Conservation (phyloP, 176 grass and related monocot genomes). For the Panicum miliaceum region DNA sequence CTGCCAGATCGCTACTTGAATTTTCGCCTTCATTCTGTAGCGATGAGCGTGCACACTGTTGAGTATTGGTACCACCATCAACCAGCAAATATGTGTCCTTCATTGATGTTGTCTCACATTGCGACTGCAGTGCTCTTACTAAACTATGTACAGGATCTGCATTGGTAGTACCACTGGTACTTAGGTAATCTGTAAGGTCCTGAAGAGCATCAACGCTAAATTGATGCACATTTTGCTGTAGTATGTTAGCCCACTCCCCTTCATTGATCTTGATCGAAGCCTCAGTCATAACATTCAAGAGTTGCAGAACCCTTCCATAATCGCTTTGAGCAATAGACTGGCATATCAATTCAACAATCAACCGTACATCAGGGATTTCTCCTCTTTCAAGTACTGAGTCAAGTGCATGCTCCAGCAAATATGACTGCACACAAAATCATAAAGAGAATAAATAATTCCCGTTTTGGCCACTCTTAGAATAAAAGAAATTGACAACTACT, state of each 20-base stretch:
- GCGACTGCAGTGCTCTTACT: conserved; percentile 42
- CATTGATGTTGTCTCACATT: conserved; percentile 28
- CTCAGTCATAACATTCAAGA: conserved; percentile 45
- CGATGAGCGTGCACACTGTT: background rate
- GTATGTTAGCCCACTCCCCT: conserved; percentile 46
- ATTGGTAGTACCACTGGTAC: conserved; percentile 13
- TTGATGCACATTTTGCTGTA: conserved; percentile 49
- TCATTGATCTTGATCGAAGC: conserved; percentile 44
- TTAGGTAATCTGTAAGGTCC: conserved; percentile 31
- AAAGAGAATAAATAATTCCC: conserved; percentile 20
- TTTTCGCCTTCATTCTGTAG: background rate
- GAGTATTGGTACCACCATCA: conserved; percentile 27
- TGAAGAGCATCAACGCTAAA: conserved; percentile 34
- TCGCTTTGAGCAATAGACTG: conserved; percentile 42
- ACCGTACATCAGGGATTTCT: conserved; percentile 43
- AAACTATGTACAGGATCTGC: conserved; percentile 39
- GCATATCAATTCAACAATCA: conserved; percentile 54
- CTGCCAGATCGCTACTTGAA: conserved; percentile 14
- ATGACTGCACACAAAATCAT: conserved; percentile 41
- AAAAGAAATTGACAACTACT: background rate
- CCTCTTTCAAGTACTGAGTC: conserved; percentile 53
- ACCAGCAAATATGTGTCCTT: conserved; percentile 20
- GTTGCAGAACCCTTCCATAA: conserved; percentile 40
- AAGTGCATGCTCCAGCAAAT: conserved; percentile 57
- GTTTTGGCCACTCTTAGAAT: conserved; percentile 7